phyloP scores from a whole-genome alignment of 225 moss, liverwort and hornwort species.

The Neckera pumila region DNA sequence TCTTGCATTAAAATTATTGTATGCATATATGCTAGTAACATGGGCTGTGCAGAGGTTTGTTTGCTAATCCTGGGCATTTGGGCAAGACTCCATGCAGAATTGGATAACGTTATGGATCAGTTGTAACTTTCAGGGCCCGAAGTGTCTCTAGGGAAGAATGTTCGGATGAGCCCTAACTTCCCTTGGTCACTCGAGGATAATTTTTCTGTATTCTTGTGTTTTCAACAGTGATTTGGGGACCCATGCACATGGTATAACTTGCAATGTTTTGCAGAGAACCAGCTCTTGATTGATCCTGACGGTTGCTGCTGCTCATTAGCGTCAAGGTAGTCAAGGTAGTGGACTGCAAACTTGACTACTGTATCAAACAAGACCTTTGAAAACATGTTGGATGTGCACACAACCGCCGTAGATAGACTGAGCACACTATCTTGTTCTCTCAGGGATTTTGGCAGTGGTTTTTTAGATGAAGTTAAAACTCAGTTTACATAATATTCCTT shows the following conservation, averaged over 20 bases:
- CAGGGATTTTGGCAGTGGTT: not conserved
- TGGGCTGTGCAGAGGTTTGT: not conserved
- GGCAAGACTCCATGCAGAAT: not conserved
- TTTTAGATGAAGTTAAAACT: not conserved
- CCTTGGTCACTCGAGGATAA: not conserved
- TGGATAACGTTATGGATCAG: too few relatives aligned
- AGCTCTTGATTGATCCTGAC: not conserved
- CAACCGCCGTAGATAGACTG: not conserved
- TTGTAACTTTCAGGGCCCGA: not conserved
- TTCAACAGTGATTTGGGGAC: not conserved
- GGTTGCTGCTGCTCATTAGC: not conserved
- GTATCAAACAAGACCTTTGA: not conserved
- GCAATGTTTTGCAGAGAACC: not conserved
- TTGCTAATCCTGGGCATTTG: not conserved
- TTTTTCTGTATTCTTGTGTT: not conserved
- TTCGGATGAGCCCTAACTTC: not conserved
- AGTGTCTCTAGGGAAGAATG: not conserved
- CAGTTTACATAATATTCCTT: not conserved
- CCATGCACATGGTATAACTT: too few relatives aligned
- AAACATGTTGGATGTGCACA: not conserved
- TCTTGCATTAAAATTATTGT: not conserved
- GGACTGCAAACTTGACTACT: not conserved
- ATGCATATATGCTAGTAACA: not conserved
- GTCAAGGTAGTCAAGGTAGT: not conserved
- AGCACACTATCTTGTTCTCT: not conserved